Base-by-base conservation (phyloP, 768 basidiomycete genomes). In the Glaciozyma martinii region DNA sequence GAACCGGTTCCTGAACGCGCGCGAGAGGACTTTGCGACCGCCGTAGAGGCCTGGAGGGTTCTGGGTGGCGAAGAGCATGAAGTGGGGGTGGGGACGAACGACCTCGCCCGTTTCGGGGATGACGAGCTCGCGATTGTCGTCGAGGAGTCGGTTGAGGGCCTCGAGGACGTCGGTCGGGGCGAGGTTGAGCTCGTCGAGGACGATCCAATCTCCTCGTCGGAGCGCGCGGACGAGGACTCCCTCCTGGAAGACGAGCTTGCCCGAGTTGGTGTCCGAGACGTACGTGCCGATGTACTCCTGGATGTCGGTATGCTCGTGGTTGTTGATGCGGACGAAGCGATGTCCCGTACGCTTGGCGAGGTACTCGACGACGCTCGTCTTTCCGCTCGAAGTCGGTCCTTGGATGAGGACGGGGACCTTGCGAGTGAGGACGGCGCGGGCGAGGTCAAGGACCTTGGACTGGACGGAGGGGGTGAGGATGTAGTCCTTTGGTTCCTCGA, bases 271-370 rank as follows among this genome's bases (percentile, higher is more conserved):
- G 75, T 98, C 92, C 3, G 95, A 93, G 29, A 93, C 85, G 74
- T 99, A 99, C 0, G 91, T 91, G 4, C 95, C 95, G 54, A 98
- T 81, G 74, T 99, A 99, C 75, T 99, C 95, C 74, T 99, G 95
- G 57, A 99, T 95, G 74, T 99, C 95, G 8, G 95, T 99, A 74
- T 98, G 95, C 68, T 99, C 95, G 78, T 99, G 95, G 73, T 99
- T 99, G 79, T 99, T 99, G 81, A 99, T 97, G 47, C 95, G 89
- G 37, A 99, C 85, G 76, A 97, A 98, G 43, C 83, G 85, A 79
- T 99, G 95, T 0, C 95, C 94, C 0, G 92, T 95, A 61, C 88
- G 82, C 66, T 84, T 84, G 8, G 95, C 94, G 33, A 99, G 83
- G 76, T 93, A 98, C 77, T 97, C 93, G 53, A 99, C 85, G 1